Percentiles rank a stretch among this genome's conserved stretches.
These are phyloP conservation scores for Corymbia citriodora DNA, from an alignment of 441 rosid species.

Conservation along the genomic window DNA sequence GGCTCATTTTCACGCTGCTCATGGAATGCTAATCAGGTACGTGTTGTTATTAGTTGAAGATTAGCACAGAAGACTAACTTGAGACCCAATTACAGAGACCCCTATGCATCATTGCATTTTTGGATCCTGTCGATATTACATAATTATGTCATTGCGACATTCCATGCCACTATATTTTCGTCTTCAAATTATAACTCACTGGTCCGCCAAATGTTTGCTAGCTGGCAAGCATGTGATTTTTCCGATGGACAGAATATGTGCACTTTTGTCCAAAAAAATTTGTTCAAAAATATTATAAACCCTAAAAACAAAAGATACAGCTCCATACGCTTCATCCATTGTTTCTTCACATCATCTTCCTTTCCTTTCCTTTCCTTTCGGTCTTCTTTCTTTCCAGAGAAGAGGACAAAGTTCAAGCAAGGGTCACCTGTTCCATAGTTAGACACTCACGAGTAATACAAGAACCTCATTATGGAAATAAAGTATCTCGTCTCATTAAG, in stretches of 20 bases:
- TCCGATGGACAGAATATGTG: too few species aligned
- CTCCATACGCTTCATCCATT: neutral
- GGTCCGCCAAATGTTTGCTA: too few species aligned
- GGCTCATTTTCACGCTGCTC: slow-evolving; percentile 64
- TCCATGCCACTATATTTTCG: neutral
- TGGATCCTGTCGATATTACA: neutral
- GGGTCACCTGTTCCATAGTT: neutral
- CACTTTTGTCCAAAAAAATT: too few species aligned
- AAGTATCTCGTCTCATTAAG: too few species aligned
- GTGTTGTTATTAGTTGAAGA: neutral
- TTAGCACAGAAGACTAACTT: neutral
- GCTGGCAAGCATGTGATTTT: too few species aligned
- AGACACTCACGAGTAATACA: neutral
- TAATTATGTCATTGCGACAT: neutral
- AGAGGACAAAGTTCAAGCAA: neutral
- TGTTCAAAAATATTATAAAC: too few species aligned
- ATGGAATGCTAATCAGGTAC: slow-evolving; percentile 75
- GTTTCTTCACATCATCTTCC: neutral
- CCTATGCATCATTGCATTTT: neutral
- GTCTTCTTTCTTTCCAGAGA: neutral
- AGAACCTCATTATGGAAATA: neutral
- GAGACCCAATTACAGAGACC: neutral
- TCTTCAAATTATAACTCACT: neutral
- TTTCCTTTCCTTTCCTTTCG: neutral
- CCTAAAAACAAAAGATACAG: too few species aligned